Conservation (phyloP, 495 filamentous ascomycete species). For the Daldinia decipiens region DNA sequence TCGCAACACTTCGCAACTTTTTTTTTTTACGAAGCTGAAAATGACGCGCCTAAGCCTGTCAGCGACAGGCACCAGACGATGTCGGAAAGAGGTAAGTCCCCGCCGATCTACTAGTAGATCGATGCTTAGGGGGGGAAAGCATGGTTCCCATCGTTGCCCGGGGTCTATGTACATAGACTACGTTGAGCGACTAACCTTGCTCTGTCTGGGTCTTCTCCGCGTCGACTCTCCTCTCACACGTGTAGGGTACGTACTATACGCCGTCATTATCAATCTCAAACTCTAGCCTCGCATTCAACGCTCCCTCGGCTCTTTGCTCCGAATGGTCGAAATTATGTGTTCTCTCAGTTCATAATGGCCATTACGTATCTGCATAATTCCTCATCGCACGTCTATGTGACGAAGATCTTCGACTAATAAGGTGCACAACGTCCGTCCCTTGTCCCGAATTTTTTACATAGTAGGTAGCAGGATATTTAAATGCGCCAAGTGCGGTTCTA, state of each 20-base stretch:
- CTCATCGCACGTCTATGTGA: not conserved
- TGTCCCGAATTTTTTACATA: not conserved
- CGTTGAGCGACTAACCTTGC: not conserved
- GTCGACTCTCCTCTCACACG: not conserved
- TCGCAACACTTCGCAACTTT: conserved; percentile 12
- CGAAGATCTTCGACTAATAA: not conserved
- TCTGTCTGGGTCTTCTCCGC: not conserved
- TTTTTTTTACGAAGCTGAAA: conserved; percentile 8
- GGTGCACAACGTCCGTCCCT: not conserved
- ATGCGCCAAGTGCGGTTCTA: conserved; percentile 25
- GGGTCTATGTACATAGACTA: not conserved
- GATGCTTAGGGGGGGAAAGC: conserved; percentile 6
- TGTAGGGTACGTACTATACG: conserved; percentile 3
- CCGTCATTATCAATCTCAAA: not conserved
- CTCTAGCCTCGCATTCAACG: not conserved
- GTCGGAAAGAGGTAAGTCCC: conserved; percentile 15
- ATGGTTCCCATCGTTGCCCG: not conserved
- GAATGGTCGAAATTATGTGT: not conserved
- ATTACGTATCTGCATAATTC: not conserved
- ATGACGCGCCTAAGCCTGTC: conserved; percentile 13
- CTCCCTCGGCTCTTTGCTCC: not conserved
- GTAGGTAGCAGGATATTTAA: conserved; percentile 14
- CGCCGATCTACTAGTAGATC: conserved; percentile 34
- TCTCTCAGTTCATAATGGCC: not conserved
- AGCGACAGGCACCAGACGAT: conserved; percentile 5